These are phyloP conservation scores for Pseudoscleropodium purum DNA, from an alignment of 225 moss, liverwort and hornwort genomes.

Conservation along the genomic window DNA sequence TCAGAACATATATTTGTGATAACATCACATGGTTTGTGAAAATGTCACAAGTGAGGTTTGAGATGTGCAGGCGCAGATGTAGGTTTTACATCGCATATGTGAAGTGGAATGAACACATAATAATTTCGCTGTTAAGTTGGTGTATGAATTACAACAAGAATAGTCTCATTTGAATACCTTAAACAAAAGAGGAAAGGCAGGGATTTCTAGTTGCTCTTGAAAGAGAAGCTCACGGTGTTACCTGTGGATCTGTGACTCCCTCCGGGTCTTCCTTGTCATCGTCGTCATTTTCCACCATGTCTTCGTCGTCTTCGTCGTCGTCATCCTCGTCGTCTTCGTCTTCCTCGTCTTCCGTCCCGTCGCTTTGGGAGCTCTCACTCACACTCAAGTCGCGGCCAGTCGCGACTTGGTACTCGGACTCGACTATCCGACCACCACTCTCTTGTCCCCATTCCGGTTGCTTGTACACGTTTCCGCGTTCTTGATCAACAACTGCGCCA, in stretches of 20 bases:
- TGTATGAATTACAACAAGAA: neutral
- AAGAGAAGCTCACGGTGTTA: neutral
- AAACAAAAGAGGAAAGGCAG: neutral
- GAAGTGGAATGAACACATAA: neutral
- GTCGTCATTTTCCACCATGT: constrained; percentile 25
- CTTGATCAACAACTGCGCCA: constrained; percentile 39
- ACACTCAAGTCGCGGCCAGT: constrained; percentile 51
- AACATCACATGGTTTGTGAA: neutral
- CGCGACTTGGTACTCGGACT: constrained; percentile 50
- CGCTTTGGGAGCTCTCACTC: constrained; percentile 76
- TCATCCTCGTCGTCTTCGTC: constrained; percentile 64
- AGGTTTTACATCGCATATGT: neutral
- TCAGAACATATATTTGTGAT: neutral
- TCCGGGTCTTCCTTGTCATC: constrained; percentile 36
- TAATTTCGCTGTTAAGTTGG: neutral
- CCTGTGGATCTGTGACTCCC: constrained; percentile 18
- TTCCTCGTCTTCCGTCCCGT: constrained; percentile 66
- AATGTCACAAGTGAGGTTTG: neutral
- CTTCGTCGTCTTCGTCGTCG: constrained; percentile 30
- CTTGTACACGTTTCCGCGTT: constrained; percentile 23
- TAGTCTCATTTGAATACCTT: neutral
- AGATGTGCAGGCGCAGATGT: neutral
- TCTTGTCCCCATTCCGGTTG: constrained; percentile 54
- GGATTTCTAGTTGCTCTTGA: neutral
- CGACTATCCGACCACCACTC: constrained; percentile 27